phyloP scores from a whole-genome alignment of 108 stramenopile genomes.

The Fragilaria crotonensis region DNA sequence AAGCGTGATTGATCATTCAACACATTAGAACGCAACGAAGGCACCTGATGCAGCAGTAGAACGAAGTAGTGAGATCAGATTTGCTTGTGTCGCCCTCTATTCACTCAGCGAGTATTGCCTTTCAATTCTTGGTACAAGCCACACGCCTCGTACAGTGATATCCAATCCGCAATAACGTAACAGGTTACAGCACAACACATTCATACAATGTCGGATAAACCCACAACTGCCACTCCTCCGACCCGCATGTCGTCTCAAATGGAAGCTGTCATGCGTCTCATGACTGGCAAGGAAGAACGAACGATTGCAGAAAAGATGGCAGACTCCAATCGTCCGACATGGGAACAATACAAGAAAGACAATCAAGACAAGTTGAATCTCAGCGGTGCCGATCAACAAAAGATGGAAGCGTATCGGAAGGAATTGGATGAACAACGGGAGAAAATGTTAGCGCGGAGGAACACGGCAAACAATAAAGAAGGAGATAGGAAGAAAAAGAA shows the following conservation, averaged over 20 bases:
- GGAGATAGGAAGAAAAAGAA: slow-evolving; percentile 46
- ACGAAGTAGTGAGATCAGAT: too few relatives aligned
- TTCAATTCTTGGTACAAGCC: too few relatives aligned
- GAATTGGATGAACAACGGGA: slow-evolving; percentile 90
- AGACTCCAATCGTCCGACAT: slow-evolving; percentile 92
- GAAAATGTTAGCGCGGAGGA: slow-evolving; percentile 47
- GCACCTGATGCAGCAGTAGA: too few relatives aligned
- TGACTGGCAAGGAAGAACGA: slow-evolving; percentile 86
- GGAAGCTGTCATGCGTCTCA: slow-evolving; percentile 91
- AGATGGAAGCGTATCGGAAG: slow-evolving; percentile 92
- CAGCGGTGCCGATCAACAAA: slow-evolving; percentile 73
- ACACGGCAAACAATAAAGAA: slow-evolving; percentile 45
- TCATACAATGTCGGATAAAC: too few relatives aligned
- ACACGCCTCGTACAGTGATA: too few relatives aligned
- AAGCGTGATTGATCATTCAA: too few relatives aligned
- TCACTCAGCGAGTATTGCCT: too few relatives aligned
- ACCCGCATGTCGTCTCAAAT: slow-evolving; percentile 73
- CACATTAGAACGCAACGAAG: too few relatives aligned
- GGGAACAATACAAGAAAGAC: slow-evolving; percentile 97
- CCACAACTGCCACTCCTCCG: slow-evolving; percentile 4
- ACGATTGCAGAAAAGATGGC: slow-evolving; percentile 91
- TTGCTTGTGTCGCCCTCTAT: too few relatives aligned
- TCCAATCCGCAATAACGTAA: too few relatives aligned
- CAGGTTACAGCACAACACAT: too few relatives aligned
- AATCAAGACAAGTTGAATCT: slow-evolving; percentile 93